Percentiles rank a stretch among this genome's conserved stretches.
Conservation (phyloP, 1,284 basidiomycete species). For the Ganoderma sinense region DNA sequence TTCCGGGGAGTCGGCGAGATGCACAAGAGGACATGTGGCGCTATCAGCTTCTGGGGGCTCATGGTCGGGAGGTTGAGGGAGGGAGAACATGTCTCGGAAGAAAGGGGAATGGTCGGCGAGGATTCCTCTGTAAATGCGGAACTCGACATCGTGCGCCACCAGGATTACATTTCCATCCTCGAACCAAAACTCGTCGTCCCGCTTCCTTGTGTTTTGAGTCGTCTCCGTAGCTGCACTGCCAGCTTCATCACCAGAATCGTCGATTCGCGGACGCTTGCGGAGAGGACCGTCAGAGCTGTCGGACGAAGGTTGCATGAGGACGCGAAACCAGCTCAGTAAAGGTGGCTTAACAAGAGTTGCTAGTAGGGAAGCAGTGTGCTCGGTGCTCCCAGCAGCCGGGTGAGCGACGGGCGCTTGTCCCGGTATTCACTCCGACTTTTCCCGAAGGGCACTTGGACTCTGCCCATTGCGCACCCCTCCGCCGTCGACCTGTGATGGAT, state of each 20-base stretch:
- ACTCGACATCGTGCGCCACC: conserved; percentile 16
- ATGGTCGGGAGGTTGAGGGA: conserved; percentile 11
- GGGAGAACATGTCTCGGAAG: conserved; percentile 19
- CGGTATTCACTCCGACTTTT: no score
- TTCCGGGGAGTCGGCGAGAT: conserved; percentile 3
- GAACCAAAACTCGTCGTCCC: conserved; percentile 24
- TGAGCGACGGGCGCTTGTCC: no score
- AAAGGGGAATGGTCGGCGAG: conserved; percentile 22
- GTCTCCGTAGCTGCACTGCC: neutral
- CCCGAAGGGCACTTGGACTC: no score
- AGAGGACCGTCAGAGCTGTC: neutral
- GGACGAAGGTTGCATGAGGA: neutral
- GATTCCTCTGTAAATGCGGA: conserved; percentile 19
- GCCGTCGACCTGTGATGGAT: neutral
- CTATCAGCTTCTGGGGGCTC: neutral
- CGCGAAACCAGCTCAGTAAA: neutral
- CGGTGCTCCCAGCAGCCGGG: no score
- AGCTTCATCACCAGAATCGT: neutral
- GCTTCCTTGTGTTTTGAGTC: neutral
- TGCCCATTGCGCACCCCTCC: no score
- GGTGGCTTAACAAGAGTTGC: neutral
- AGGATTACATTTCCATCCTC: conserved; percentile 22
- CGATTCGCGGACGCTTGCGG: neutral
- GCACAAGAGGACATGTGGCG: neutral
- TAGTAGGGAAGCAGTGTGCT: neutral